phyloP scores from a whole-genome alignment of 805 yeast species.

The Grigorovia yakushimaensis region DNA sequence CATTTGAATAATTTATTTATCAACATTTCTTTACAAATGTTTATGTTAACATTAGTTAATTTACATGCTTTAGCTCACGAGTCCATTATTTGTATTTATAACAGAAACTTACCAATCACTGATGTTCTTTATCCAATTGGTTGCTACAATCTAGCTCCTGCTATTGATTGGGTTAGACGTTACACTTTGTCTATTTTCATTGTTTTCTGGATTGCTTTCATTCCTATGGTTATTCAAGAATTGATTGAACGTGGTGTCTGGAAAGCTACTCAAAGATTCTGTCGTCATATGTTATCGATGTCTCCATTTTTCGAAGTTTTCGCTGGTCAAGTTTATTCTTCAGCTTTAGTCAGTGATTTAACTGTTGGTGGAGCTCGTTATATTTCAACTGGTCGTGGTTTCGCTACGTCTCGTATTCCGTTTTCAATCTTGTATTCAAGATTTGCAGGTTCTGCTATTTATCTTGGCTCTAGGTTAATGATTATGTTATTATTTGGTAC shows the following conservation, averaged over 20 bases:
- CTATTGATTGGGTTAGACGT: conserved; percentile 74
- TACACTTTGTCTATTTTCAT: conserved; percentile 72
- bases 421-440: conserved; percentile 65
- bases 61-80: conserved; percentile 67
- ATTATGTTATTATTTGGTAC: conserved; percentile 65
- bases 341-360: conserved; percentile 60
- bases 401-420: conserved; percentile 72
- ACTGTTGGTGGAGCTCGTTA: conserved; percentile 82
- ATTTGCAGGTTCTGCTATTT: conserved; percentile 74
- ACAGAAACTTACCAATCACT: conserved; percentile 55
- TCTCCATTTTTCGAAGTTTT: conserved; percentile 80
- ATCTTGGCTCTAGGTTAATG: conserved; percentile 74
- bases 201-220: conserved; percentile 70
- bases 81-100: conserved; percentile 56
- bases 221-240: conserved; percentile 73
- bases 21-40: conserved; percentile 63
- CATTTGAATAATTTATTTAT: conserved; percentile 74
- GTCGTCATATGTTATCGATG: conserved; percentile 57
- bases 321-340: conserved; percentile 69
- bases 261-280: conserved; percentile 61
- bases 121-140: conserved; percentile 59
- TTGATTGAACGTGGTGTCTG: conserved; percentile 73
- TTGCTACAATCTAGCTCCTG: conserved; percentile 66
- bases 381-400: conserved; percentile 80
- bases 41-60: conserved; percentile 60